Percentiles rank a stretch among this genome's conserved stretches.
Conservation (phyloP, 73 alveolate species). For the Stentor roeselii region DNA sequence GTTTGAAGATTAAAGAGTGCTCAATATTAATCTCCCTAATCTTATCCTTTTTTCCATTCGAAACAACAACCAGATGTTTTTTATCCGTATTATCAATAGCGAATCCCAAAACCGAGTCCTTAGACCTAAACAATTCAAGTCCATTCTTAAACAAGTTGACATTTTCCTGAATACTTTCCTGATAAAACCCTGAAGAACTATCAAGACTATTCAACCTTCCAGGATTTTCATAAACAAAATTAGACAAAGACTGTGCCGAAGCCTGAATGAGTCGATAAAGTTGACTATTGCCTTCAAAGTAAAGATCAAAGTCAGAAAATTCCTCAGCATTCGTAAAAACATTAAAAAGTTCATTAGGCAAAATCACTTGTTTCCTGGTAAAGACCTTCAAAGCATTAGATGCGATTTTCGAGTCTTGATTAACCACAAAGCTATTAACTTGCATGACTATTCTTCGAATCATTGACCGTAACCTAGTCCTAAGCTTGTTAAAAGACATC, state of each 20-base stretch:
- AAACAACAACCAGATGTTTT: neutral
- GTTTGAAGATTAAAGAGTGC: neutral
- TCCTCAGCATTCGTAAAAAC: neutral
- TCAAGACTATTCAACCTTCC: neutral
- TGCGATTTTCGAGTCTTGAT: neutral
- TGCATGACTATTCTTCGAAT: neutral
- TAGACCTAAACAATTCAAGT: conserved; percentile 9
- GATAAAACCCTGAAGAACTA: neutral
- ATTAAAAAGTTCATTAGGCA: neutral
- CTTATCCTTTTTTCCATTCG: neutral
- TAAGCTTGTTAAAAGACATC: conserved; percentile 12
- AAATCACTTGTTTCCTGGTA: neutral
- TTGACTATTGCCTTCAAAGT: conserved; percentile 1
- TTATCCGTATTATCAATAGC: conserved; percentile 10
- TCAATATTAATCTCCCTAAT: conserved; percentile 18
- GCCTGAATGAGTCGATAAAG: neutral
- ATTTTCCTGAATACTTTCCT: conserved; percentile 6
- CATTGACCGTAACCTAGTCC: neutral
- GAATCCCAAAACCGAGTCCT: conserved; percentile 22
- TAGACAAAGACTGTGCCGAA: neutral
- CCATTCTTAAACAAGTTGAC: conserved; percentile 12
- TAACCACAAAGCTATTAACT: neutral
- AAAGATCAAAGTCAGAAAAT: neutral
- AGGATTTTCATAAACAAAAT: conserved; percentile 14
- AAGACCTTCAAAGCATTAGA: neutral